These are phyloP conservation scores for Cryphonectria naterciae DNA, from an alignment of 2,329 filamentous ascomycete species.

Conservation along the genomic window DNA sequence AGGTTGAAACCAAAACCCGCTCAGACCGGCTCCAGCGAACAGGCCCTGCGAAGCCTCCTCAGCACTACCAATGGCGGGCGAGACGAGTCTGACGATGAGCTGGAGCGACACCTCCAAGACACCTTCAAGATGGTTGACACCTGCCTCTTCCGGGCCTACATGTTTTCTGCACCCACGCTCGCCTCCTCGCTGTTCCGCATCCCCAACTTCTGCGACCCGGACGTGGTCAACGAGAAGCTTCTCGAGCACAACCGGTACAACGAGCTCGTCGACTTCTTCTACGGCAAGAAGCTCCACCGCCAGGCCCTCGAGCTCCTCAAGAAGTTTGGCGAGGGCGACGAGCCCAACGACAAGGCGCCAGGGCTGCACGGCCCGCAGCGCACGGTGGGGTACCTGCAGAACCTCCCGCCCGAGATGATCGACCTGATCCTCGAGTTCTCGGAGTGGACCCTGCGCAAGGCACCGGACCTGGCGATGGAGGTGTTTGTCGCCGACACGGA, in stretches of 20 bases:
- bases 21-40: slow-evolving; percentile 49
- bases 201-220: slow-evolving; percentile 94
- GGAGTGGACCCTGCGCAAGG: slow-evolving; percentile 78
- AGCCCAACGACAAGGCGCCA: slow-evolving; percentile 54
- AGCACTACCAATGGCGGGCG: slow-evolving; percentile 55
- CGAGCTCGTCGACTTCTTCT: slow-evolving; percentile 95
- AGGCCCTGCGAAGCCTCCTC: slow-evolving; percentile 50
- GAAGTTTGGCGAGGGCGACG: slow-evolving; percentile 72
- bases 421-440: slow-evolving; percentile 91
- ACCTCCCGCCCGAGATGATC: slow-evolving; percentile 82
- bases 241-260: slow-evolving; percentile 87
- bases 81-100: slow-evolving; percentile 59
- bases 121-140: slow-evolving; percentile 90
- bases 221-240: slow-evolving; percentile 90
- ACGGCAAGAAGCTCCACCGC: slow-evolving; percentile 90
- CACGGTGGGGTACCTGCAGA: slow-evolving; percentile 89
- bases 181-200: slow-evolving; percentile 91
- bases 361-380: slow-evolving; percentile 77
- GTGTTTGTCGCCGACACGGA: slow-evolving; percentile 92
- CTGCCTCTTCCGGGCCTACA: slow-evolving; percentile 90
- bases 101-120: slow-evolving; percentile 71
- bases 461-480: slow-evolving; percentile 82
- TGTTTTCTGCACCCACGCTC: slow-evolving; percentile 85
- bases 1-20: slow-evolving; percentile 59
- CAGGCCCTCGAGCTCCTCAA: slow-evolving; percentile 82